Evolutionary conservation across 2,329 filamentous ascomycete species (phyloP).

Genomic region (Diaporthe aspalathi): DNA sequence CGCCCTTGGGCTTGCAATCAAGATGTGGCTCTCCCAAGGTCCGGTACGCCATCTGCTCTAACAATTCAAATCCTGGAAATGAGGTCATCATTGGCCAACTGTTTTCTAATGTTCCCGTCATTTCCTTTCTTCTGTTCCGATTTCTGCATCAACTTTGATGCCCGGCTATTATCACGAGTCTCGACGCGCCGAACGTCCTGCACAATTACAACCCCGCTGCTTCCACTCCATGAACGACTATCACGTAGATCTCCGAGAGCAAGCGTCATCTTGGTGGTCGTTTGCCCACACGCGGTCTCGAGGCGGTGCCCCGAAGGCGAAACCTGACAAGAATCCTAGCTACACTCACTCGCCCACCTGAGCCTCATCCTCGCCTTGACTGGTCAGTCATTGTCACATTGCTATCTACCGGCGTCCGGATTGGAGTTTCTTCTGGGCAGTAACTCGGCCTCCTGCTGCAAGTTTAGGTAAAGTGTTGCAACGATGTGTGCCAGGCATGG

Average conservation of each 20-base stretch:
- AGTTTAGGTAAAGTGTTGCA: constrained; percentile 13
- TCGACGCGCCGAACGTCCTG: constrained; percentile 8
- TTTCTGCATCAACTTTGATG: not conserved
- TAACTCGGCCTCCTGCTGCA: not conserved
- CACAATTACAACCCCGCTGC: not conserved
- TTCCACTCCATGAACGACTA: not conserved
- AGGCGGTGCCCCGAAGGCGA: not conserved
- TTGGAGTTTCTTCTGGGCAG: not conserved
- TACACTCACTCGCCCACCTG: constrained; percentile 2
- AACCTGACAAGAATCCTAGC: not conserved
- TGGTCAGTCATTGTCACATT: constrained; percentile 9
- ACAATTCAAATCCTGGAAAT: not conserved
- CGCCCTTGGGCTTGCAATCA: not conserved
- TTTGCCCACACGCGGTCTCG: constrained; percentile 1
- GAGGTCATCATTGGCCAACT: constrained; percentile 3
- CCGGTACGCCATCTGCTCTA: constrained; percentile 29
- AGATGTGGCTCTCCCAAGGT: constrained; percentile 13
- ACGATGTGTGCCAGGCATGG: not conserved
- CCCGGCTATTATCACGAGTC: not conserved
- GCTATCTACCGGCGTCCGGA: constrained; percentile 5
- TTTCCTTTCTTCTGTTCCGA: constrained; percentile 17
- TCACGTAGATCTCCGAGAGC: not conserved
- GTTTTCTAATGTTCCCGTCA: constrained; percentile 1
- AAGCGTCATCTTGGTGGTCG: not conserved
- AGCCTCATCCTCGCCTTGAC: constrained; percentile 34